These are phyloP conservation scores for Hemileccinum impolitum DNA, from an alignment of 768 basidiomycete species.

Conservation along the genomic window DNA sequence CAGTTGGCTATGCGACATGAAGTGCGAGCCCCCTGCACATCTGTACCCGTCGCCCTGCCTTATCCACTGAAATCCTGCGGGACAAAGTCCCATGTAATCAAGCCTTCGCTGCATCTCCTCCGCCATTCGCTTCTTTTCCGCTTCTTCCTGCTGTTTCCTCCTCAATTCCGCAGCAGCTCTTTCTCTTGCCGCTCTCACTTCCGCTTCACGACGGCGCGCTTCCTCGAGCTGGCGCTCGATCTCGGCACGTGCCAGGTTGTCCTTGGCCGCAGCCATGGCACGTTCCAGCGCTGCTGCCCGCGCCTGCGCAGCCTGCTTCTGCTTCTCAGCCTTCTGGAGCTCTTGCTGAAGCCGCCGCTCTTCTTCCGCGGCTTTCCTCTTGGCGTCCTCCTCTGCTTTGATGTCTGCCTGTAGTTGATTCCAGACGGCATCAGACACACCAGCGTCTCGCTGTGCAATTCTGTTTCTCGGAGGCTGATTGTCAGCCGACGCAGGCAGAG, in stretches of 20 bases:
- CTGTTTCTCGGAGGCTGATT: constrained; percentile 7
- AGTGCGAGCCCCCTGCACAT: constrained; percentile 47
- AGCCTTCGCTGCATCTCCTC: constrained; percentile 42
- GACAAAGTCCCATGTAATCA: constrained; percentile 48
- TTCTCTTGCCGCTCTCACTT: constrained; percentile 24
- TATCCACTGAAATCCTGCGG: constrained; percentile 44
- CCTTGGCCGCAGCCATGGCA: constrained; percentile 20
- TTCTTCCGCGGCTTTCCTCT: constrained; percentile 18
- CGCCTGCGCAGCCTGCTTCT: constrained; percentile 10
- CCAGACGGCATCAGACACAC: constrained; percentile 55
- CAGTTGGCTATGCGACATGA: constrained; percentile 19
- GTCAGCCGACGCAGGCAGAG: not conserved
- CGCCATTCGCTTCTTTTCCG: constrained; percentile 22
- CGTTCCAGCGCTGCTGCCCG: constrained; percentile 13
- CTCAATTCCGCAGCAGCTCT: constrained; percentile 27
- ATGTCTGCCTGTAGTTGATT: constrained; percentile 41
- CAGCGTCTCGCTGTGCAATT: constrained; percentile 41
- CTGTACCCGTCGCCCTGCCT: constrained; percentile 40
- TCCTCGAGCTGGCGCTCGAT: constrained; percentile 27
- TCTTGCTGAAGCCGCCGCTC: constrained; percentile 19
- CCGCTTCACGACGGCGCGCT: constrained; percentile 28
- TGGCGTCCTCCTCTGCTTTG: constrained; percentile 22
- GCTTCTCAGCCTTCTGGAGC: constrained; percentile 10
- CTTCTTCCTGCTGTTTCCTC: constrained; percentile 39
- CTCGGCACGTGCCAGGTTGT: constrained; percentile 19